Percentiles rank a stretch among this genome's conserved stretches.
Evolutionary conservation across 1,139 yeast species (phyloP).

Genomic region (Yamadazyma blattariae): DNA sequence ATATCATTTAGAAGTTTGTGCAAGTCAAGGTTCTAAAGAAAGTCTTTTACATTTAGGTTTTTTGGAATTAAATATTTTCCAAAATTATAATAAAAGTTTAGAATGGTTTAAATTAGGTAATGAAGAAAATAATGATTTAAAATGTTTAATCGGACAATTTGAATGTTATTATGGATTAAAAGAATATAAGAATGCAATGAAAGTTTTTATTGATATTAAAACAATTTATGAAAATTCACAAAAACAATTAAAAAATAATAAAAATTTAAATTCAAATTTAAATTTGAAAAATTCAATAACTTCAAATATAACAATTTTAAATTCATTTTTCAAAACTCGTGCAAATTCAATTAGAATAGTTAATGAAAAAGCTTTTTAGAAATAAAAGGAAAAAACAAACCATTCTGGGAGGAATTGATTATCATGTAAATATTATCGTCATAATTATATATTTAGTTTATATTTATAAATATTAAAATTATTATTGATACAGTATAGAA

Average conservation of each 20-base stretch:
- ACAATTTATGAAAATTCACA: conserved; percentile 23
- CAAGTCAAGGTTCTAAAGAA: conserved; percentile 72
- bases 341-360: conserved; percentile 17
- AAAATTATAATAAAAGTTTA: conserved; percentile 51
- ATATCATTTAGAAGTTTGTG: conserved; percentile 73
- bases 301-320: conserved; percentile 23
- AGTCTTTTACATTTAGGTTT: conserved; percentile 77
- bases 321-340: conserved; percentile 32
- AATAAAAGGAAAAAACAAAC: too few species aligned
- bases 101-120: conserved; percentile 87
- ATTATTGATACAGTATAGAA: conserved; percentile 7
- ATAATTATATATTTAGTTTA: too few species aligned
- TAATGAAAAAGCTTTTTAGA: conserved; percentile 5
- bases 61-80: conserved; percentile 67
- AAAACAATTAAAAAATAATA: conserved; percentile 10
- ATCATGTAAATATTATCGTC: too few species aligned
- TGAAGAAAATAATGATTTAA: conserved; percentile 54
- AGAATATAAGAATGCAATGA: conserved; percentile 26
- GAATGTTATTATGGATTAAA: conserved; percentile 45
- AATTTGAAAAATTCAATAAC: conserved; percentile 22
- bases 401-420: too few species aligned
- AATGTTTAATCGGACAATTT: conserved; percentile 73
- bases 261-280: too few species aligned
- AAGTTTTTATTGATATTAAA: conserved; percentile 23
- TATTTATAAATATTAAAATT: too few species aligned